Evolutionary conservation across 1,284 basidiomycete species (phyloP), one percentile per base, ranked within the genome.

Genomic region (Fomitopsis palustris): DNA sequence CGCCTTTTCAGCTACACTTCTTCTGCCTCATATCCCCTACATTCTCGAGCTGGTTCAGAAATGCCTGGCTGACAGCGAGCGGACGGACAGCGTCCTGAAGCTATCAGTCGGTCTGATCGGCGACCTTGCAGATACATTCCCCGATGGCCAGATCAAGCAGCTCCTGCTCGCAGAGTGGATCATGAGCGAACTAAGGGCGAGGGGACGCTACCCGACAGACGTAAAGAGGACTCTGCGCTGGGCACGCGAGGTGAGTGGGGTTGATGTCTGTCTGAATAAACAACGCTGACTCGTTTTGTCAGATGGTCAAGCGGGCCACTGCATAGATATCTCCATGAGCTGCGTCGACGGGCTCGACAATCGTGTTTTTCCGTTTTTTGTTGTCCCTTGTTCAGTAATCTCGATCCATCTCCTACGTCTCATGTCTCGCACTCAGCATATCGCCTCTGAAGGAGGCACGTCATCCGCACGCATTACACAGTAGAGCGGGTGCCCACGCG

Each of bases 41-140:
- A 93, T 98, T 63, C 81, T 98, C 62, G 87, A 88, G 58, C 87
- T 99, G 67, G 80, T 96, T 41, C 88, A 90, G 64, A 83, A 88
- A 45, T 92, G 90, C 67, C 79, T 96, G 47, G 78, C 79, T 10
- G 95, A 98, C 66, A 91, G 93, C 51, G 93, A 96, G 65, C 84
- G 90, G 56, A 86, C 91, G 4, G 96, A 98, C 66, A 74, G 84
- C 1, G 81, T 95, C 54, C 81, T 92, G 67, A 87, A 89, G 65
- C 77, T 66, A 21, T 64, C 60, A n/a, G 53, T 69, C 19, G 70
- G 72, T 41, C 61, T 93, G 35, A 78, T 99, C 58, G 97, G 97
- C 60, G 96, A 99, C 71, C 80, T 99, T 47, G 96, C 95, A 1
- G 93, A 95, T 69, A 83, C 86, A 19, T 97, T 92, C 82, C 83